Evolutionary conservation across 441 rosid genomes (phyloP).

Genomic region (Metrosideros polymorpha): DNA sequence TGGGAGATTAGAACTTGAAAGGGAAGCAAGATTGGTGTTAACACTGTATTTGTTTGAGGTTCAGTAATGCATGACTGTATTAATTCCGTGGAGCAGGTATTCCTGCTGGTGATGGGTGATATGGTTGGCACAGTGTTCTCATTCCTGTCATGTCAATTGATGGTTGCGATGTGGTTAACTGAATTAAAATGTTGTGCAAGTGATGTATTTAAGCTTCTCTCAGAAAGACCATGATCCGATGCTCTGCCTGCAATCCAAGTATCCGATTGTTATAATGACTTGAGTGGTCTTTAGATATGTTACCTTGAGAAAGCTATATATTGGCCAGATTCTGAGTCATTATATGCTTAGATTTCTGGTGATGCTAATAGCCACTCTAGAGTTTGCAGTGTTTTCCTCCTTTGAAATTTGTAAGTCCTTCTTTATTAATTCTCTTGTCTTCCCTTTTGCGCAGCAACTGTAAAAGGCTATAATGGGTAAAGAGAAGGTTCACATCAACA

Average conservation of each 20-base stretch:
- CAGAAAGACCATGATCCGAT: too few species aligned
- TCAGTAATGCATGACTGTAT: not conserved
- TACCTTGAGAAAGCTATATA: not conserved
- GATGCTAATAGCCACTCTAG: not conserved
- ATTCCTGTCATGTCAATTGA: not conserved
- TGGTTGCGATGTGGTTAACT: not conserved
- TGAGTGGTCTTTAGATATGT: not conserved
- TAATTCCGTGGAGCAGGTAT: not conserved
- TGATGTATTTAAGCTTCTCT: not conserved
- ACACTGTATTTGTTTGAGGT: not conserved
- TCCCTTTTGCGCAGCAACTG: not conserved
- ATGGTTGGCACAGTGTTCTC: not conserved
- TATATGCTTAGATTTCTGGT: not conserved
- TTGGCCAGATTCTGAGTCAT: not conserved
- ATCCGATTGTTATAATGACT: not conserved
- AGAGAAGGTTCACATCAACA: conserved; percentile 67
- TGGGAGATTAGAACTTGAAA: not conserved
- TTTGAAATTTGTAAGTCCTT: not conserved
- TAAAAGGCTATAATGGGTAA: conserved; percentile 32
- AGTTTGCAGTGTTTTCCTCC: not conserved
- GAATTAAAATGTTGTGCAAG: not conserved
- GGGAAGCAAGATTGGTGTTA: not conserved
- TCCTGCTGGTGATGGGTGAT: not conserved
- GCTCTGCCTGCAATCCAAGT: not conserved
- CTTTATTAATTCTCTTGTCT: not conserved